phyloP scores from a whole-genome alignment of 2,329 filamentous ascomycete species.

The Colletotrichum trifolii region DNA sequence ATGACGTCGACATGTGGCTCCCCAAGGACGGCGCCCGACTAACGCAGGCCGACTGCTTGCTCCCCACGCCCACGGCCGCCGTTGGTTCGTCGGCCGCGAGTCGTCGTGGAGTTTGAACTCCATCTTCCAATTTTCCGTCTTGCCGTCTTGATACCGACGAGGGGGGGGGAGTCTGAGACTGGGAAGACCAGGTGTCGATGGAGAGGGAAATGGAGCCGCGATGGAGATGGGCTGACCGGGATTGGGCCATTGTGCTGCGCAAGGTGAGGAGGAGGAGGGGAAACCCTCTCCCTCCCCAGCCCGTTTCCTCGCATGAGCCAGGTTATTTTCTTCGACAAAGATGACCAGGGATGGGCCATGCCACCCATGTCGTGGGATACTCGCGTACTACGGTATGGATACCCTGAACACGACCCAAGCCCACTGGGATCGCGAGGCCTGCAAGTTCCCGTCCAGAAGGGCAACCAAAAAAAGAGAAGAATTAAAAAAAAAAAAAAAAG shows the following conservation, averaged over 20 bases:
- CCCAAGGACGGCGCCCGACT: slow-evolving; percentile 19
- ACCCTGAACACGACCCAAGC: slow-evolving; percentile 27
- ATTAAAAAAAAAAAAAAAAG: no score
- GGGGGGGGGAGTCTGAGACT: slow-evolving; percentile 28
- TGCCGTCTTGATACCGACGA: slow-evolving; percentile 35
- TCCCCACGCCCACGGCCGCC: slow-evolving; percentile 23
- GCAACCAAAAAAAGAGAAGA: not conserved
- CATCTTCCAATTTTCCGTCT: slow-evolving; percentile 27
- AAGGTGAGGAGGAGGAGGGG: no score
- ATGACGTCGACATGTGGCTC: slow-evolving; percentile 33
- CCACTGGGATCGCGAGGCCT: slow-evolving; percentile 32
- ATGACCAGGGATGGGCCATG: not conserved
- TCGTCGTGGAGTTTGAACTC: slow-evolving; percentile 15
- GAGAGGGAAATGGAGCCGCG: slow-evolving; percentile 11
- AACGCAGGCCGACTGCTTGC: slow-evolving; percentile 5
- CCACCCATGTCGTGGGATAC: slow-evolving; percentile 1
- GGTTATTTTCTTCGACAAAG: not conserved
- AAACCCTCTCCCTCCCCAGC: not conserved
- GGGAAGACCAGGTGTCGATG: slow-evolving; percentile 26
- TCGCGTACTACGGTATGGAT: no score
- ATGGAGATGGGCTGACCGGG: slow-evolving; percentile 22
- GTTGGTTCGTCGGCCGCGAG: slow-evolving; percentile 25
- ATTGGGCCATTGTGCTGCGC: not conserved
- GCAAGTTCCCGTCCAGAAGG: slow-evolving; percentile 29
- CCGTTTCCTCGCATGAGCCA: slow-evolving; percentile 14